Evolutionary conservation across 768 basidiomycete species (phyloP), one percentile per base, ranked within the genome.

Genomic region (Punctularia strigosozonata): DNA sequence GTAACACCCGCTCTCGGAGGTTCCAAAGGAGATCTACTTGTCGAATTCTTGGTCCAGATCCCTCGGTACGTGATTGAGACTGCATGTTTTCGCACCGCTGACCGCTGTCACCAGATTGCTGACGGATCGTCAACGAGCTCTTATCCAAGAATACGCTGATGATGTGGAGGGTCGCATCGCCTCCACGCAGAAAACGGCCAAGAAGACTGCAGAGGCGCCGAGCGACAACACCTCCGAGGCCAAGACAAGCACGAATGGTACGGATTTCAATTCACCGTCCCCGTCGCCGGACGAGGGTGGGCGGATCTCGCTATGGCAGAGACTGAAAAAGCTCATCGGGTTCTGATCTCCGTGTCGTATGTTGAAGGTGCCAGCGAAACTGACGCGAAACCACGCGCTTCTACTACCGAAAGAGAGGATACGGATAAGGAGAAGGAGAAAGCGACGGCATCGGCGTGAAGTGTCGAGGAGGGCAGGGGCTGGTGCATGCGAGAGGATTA

Each of bases 121-220:
- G 43, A 80, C 87, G 3, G 61, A 72, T 44, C 78, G 78, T 25
- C 94, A 99, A 65, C 78, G 83, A 43, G 77, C 84, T 54, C 78
- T 97, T 43, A 57, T 98, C 30, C 77, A 98, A 59, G 75, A 77
- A 45, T 98, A 83, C 51, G 94, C 88, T 15, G 85, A 91, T 54
- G 92, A 97, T 49, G 71, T 87, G n/a, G 91, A 95, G 59, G 88
- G 85, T 41, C 69, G 67, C 42, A 49, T 51, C 36, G 41, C 51
- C 18, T 43, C 49, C 31, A 39, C 49, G 32, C 43, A 44, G 31
- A 37, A 34, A 28, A 46, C 42, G 40, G 44, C 47, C 41, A 54
- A 43, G 43, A 31, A 49, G 28, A 46, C 49, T 21, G 41, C 44
- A 45, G 53, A 38, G 42, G 46, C 46, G 41, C 42, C 39, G n/a